Conservation (phyloP, 495 filamentous ascomycete genomes). For the Aspergillus asperescens region DNA sequence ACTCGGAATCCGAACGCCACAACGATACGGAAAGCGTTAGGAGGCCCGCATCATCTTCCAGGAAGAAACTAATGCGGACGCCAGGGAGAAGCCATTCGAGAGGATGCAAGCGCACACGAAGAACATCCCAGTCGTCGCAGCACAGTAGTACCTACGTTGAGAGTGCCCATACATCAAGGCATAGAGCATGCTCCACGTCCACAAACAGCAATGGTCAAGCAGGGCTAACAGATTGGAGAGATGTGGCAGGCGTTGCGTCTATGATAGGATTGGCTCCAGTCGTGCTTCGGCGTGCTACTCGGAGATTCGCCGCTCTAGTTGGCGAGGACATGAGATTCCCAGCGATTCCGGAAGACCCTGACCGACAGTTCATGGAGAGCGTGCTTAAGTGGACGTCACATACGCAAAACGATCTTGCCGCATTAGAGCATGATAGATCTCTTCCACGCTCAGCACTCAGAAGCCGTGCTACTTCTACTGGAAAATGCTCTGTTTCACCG, state of each 20-base stretch:
- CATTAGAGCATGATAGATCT: background rate
- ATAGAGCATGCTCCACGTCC: slow-evolving; percentile 14
- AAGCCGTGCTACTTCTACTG: slow-evolving; percentile 5
- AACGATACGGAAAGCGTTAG: background rate
- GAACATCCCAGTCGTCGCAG: background rate
- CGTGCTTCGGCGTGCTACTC: slow-evolving; percentile 59
- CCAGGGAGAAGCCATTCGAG: background rate
- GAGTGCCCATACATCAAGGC: background rate
- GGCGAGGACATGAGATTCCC: slow-evolving; percentile 48
- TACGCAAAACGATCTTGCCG: background rate
- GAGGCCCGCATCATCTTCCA: background rate
- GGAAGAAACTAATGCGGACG: background rate
- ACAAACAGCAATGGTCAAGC: slow-evolving; percentile 17
- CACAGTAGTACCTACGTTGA: background rate
- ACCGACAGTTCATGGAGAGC: background rate
- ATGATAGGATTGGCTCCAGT: slow-evolving; percentile 57
- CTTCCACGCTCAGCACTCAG: background rate
- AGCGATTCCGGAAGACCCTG: background rate
- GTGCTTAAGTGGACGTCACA: background rate
- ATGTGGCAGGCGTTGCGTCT: slow-evolving; percentile 68
- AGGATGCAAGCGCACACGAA: background rate
- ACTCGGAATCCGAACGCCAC: background rate
- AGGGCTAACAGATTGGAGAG: slow-evolving; percentile 70
- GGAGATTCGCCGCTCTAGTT: slow-evolving; percentile 68
- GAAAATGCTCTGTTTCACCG: slow-evolving; percentile 11